Conservation (phyloP, 371 early-diverging fungal species). For the Apophysomyces trapeziformis region DNA sequence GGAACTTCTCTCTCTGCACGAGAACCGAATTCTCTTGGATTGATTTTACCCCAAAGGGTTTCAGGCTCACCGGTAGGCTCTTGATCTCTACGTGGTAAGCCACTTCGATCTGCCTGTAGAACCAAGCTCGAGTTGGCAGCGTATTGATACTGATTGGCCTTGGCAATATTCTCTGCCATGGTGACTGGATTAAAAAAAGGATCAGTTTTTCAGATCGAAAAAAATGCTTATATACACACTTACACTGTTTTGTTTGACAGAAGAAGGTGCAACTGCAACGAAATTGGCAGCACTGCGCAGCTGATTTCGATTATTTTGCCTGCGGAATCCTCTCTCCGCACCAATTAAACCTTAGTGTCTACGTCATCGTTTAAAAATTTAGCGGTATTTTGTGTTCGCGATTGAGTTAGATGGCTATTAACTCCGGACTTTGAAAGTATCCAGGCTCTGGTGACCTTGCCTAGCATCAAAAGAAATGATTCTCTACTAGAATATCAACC, state of each 20-base stretch:
- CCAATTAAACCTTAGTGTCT: too few species aligned
- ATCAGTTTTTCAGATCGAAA: neutral
- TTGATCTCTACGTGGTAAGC: conserved; percentile 83
- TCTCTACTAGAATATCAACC: too few species aligned
- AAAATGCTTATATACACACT: neutral
- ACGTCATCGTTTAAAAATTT: too few species aligned
- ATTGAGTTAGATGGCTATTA: too few species aligned
- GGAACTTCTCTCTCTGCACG: conserved; percentile 73
- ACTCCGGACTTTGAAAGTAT: too few species aligned
- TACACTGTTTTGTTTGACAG: conserved; percentile 5
- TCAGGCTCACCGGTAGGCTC: conserved; percentile 98
- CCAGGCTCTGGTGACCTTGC: too few species aligned
- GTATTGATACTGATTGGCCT: conserved; percentile 85
- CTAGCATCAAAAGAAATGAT: too few species aligned
- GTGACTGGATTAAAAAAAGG: neutral
- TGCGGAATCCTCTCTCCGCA: too few species aligned
- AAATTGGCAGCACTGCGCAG: neutral
- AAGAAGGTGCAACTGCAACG: conserved; percentile 8
- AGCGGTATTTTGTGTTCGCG: too few species aligned
- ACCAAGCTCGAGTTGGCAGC: conserved; percentile 95
- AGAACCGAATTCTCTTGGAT: conserved; percentile 86
- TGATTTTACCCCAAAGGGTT: conserved; percentile 85
- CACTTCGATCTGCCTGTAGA: conserved; percentile 85
- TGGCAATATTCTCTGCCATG: conserved; percentile 82
- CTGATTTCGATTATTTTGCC: too few species aligned